phyloP scores from a whole-genome alignment of 805 yeast species.

The Brettanomyces anomalus region DNA sequence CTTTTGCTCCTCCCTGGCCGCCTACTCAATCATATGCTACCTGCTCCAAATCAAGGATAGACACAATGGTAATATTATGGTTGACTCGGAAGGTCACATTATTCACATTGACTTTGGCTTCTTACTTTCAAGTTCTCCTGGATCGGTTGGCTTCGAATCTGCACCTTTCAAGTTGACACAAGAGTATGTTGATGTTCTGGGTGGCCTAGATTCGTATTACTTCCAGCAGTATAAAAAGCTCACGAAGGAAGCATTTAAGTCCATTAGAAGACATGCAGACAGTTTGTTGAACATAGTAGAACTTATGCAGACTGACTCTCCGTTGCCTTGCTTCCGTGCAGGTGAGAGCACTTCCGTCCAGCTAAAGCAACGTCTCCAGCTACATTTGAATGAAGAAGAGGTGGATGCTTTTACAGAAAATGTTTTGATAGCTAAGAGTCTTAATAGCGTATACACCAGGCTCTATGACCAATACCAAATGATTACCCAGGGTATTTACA shows the following conservation, averaged over 20 bases:
- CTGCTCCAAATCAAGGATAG: constrained; percentile 89
- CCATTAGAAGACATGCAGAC: constrained; percentile 64
- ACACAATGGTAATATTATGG: constrained; percentile 96
- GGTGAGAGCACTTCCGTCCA: constrained; percentile 78
- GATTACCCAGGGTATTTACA: constrained; percentile 90
- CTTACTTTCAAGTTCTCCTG: constrained; percentile 88
- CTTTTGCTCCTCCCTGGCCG: constrained; percentile 81
- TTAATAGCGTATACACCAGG: constrained; percentile 84
- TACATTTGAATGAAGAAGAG: constrained; percentile 64
- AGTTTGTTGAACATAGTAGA: constrained; percentile 78
- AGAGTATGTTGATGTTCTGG: constrained; percentile 84
- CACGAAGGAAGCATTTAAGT: constrained; percentile 65
- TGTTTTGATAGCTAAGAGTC: constrained; percentile 65
- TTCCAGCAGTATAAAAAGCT: constrained; percentile 53
- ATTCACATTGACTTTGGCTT: constrained; percentile 95
- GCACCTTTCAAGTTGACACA: constrained; percentile 91
- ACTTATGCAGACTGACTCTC: constrained; percentile 87
- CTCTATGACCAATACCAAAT: constrained; percentile 93
- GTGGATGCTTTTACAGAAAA: constrained; percentile 73
- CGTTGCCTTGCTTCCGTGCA: constrained; percentile 82
- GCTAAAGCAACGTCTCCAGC: constrained; percentile 72
- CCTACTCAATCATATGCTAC: constrained; percentile 86
- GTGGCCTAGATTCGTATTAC: constrained; percentile 59
- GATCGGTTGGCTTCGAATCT: constrained; percentile 94
- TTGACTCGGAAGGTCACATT: constrained; percentile 92